Percentiles rank a stretch among this genome's conserved stretches.
phyloP scores from a whole-genome alignment of 2,329 filamentous ascomycete genomes.

The Clonostachys rhizophaga region DNA sequence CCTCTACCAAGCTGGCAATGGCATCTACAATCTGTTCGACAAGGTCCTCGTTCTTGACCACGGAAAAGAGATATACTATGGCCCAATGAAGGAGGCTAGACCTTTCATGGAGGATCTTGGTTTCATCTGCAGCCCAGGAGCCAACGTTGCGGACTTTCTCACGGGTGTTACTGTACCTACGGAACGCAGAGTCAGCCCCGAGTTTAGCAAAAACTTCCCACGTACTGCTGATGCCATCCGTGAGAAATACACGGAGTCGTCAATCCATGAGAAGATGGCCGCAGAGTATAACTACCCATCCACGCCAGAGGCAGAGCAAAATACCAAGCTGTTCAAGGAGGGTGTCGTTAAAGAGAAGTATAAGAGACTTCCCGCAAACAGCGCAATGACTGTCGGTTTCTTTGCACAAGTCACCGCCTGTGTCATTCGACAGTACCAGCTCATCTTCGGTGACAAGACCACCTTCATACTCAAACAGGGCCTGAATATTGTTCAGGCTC shows the following conservation, averaged over 20 bases:
- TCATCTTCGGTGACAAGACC: slow-evolving; percentile 59
- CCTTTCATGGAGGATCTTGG: slow-evolving; percentile 63
- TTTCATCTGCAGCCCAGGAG: slow-evolving; percentile 56
- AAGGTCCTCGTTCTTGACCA: slow-evolving; percentile 65
- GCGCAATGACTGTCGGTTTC: slow-evolving; percentile 52
- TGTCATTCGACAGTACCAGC: slow-evolving; percentile 57
- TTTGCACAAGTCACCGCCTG: slow-evolving; percentile 49
- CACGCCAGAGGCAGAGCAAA: slow-evolving; percentile 37
- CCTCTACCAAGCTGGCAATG: slow-evolving; percentile 66
- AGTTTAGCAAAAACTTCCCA: slow-evolving; percentile 33
- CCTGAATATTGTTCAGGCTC: slow-evolving; percentile 50
- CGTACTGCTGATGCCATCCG: slow-evolving; percentile 38
- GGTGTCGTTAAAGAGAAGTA: slow-evolving; percentile 49
- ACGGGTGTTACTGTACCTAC: slow-evolving; percentile 61
- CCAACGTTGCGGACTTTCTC: slow-evolving; percentile 62
- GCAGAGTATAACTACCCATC: slow-evolving; percentile 53
- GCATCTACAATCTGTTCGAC: slow-evolving; percentile 66
- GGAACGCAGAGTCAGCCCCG: slow-evolving; percentile 56
- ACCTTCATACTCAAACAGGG: slow-evolving; percentile 60
- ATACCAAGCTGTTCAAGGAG: slow-evolving; percentile 48
- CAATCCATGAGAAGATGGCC: slow-evolving; percentile 43
- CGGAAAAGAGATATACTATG: slow-evolving; percentile 63
- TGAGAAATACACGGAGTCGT: slow-evolving; percentile 44
- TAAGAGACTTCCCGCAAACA: slow-evolving; percentile 44
- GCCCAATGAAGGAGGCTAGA: slow-evolving; percentile 49